phyloP scores from a whole-genome alignment of 441 rosid genomes.

The Pelargonium citronellum region DNA sequence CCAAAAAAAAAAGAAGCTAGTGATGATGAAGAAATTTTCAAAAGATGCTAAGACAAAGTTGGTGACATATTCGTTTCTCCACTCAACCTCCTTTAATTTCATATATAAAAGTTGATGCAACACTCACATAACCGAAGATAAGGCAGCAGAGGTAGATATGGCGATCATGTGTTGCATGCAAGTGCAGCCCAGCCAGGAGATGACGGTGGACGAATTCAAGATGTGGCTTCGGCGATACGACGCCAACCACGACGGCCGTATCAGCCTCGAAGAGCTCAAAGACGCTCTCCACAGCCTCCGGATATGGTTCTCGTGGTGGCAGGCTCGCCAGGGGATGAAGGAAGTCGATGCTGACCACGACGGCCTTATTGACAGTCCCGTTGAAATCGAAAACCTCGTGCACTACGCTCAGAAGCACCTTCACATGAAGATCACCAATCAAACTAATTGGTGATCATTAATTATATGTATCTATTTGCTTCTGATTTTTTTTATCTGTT shows the following conservation, averaged over 20 bases:
- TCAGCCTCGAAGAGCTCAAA: slow-evolving; percentile 29
- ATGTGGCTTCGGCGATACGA: slow-evolving; percentile 23
- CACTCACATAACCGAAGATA: not conserved
- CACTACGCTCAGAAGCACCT: slow-evolving; percentile 26
- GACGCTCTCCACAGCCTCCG: slow-evolving; percentile 27
- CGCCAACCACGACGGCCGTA: slow-evolving; percentile 22
- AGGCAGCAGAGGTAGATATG: too few species aligned
- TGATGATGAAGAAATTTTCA: not conserved
- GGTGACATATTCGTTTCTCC: not conserved
- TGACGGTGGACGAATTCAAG: slow-evolving; percentile 32
- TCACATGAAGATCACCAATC: slow-evolving; percentile 30
- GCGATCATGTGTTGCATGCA: slow-evolving; percentile 20
- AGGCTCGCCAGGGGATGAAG: slow-evolving; percentile 31
- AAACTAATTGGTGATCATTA: slow-evolving; percentile 17
- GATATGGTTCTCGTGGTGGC: slow-evolving; percentile 35
- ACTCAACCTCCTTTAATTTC: not conserved
- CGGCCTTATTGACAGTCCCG: slow-evolving; percentile 23
- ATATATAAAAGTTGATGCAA: not conserved
- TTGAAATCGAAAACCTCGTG: slow-evolving; percentile 30
- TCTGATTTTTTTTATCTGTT: too few species aligned
- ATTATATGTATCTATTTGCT: too few species aligned
- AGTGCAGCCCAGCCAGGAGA: slow-evolving; percentile 25
- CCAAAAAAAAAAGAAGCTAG: not conserved
- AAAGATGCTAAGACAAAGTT: not conserved
- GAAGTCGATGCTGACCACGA: slow-evolving; percentile 21